phyloP scores from a whole-genome alignment of 805 yeast genomes.

The Candida oleophila region DNA sequence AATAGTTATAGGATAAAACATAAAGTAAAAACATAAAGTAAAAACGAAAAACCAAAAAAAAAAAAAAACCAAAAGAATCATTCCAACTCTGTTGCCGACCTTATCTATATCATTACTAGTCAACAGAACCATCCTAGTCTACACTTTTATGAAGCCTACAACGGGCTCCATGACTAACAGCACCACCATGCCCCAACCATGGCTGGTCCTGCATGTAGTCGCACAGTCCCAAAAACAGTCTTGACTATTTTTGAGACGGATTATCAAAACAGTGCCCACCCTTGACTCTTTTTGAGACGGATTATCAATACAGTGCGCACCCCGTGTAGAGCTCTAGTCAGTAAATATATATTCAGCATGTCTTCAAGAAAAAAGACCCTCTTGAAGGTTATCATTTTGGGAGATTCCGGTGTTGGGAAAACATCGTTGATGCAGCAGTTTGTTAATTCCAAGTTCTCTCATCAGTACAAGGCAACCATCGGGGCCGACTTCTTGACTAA shows the following conservation, averaged over 20 bases:
- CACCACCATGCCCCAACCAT: not conserved
- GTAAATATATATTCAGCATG: constrained; percentile 27
- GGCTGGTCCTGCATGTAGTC: not conserved
- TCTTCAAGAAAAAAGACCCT: constrained; percentile 72
- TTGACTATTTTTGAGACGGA: not conserved
- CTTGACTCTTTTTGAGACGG: not conserved
- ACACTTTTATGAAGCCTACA: too few species aligned
- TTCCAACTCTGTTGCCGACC: too few species aligned
- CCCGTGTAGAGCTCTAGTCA: too few species aligned
- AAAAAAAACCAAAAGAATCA: too few species aligned
- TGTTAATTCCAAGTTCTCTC: constrained; percentile 90
- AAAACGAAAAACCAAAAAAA: too few species aligned
- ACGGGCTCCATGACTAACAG: too few species aligned
- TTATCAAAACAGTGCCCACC: not conserved
- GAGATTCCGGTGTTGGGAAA: constrained; percentile 98
- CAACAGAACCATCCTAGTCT: too few species aligned
- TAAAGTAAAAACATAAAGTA: too few species aligned
- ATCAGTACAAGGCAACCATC: constrained; percentile 95
- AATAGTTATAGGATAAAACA: constrained; percentile 23
- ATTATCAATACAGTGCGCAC: not conserved
- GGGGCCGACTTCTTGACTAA: constrained; percentile 97
- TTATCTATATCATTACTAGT: too few species aligned
- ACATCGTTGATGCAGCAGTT: constrained; percentile 97
- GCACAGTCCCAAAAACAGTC: not conserved
- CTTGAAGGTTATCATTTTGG: constrained; percentile 84